Evolutionary conservation across 2,329 filamentous ascomycete species (phyloP).

Genomic region (Beauveria sp.): DNA sequence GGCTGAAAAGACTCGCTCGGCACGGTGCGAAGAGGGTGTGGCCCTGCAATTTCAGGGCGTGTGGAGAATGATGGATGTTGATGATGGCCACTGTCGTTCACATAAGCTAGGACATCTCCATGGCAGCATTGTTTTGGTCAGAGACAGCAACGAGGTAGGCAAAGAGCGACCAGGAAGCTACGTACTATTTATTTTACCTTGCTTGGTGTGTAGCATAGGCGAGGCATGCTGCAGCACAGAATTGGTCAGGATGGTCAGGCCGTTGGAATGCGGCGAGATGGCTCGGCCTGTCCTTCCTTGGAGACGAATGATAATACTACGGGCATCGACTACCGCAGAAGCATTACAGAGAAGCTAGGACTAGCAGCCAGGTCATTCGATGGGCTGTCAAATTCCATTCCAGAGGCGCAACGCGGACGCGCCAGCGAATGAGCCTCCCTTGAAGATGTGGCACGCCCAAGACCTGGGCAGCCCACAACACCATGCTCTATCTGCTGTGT

Average conservation of each 20-base stretch:
- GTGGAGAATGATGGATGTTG: background rate
- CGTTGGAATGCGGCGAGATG: conserved; percentile 24
- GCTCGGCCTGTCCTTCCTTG: conserved; percentile 4
- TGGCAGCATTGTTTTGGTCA: background rate
- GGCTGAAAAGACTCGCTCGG: background rate
- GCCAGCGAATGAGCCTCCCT: conserved; percentile 8
- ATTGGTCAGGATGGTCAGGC: background rate
- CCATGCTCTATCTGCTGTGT: conserved; percentile 11
- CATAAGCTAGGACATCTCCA: background rate
- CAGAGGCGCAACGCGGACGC: background rate
- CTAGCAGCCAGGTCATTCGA: background rate
- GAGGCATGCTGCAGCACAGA: conserved; percentile 4
- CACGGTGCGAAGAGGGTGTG: background rate
- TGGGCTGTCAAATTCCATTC: conserved; percentile 9
- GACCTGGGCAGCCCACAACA: conserved; percentile 1
- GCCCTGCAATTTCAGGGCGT: background rate
- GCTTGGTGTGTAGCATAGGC: background rate
- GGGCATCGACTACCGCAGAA: background rate
- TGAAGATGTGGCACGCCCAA: background rate
- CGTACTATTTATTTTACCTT: too few relatives aligned
- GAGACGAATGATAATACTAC: conserved; percentile 1
- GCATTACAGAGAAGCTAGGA: background rate
- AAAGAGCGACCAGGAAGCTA: background rate
- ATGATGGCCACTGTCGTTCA: background rate
- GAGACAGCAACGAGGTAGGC: background rate